phyloP scores from a whole-genome alignment of 805 yeast genomes.

The Kluyveromyces siamensis region DNA sequence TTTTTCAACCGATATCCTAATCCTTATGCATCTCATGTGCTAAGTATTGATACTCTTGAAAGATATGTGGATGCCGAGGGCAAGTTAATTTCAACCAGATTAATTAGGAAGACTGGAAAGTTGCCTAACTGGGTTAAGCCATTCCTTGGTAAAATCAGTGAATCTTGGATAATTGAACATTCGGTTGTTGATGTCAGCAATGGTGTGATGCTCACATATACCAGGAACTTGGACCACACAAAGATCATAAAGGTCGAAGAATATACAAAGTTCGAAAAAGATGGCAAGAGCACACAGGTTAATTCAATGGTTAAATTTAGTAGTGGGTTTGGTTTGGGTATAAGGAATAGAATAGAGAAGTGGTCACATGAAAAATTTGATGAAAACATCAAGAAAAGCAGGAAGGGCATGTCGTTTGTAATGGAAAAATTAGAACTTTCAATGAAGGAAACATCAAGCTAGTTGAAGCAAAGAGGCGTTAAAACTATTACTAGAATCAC shows the following conservation, averaged over 20 bases:
- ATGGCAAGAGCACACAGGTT: slow-evolving; percentile 35
- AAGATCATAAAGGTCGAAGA: slow-evolving; percentile 74
- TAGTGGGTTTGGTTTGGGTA: slow-evolving; percentile 47
- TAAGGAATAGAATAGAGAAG: slow-evolving; percentile 66
- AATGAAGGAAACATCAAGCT: not conserved
- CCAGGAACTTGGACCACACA: slow-evolving; percentile 78
- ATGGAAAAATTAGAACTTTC: slow-evolving; percentile 48
- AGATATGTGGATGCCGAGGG: slow-evolving; percentile 52
- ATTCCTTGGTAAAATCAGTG: slow-evolving; percentile 57
- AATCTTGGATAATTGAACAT: slow-evolving; percentile 76
- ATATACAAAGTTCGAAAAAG: slow-evolving; percentile 36
- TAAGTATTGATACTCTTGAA: slow-evolving; percentile 70
- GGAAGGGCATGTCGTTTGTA: slow-evolving; percentile 68
- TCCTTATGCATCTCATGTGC: slow-evolving; percentile 80
- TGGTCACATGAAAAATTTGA: slow-evolving; percentile 71
- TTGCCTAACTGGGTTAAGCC: slow-evolving; percentile 75
- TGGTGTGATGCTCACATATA: slow-evolving; percentile 54
- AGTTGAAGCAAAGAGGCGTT: not conserved
- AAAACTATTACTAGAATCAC: not conserved
- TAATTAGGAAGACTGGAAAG: slow-evolving; percentile 71
- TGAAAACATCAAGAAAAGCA: slow-evolving; percentile 55
- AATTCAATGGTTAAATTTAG: slow-evolving; percentile 58
- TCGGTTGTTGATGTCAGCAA: slow-evolving; percentile 58
- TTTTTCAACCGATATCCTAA: slow-evolving; percentile 63
- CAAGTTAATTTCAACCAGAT: slow-evolving; percentile 57